Evolutionary conservation across 163 green algal species (phyloP).

Genomic region (Coccomyxa subellipsoidea): DNA sequence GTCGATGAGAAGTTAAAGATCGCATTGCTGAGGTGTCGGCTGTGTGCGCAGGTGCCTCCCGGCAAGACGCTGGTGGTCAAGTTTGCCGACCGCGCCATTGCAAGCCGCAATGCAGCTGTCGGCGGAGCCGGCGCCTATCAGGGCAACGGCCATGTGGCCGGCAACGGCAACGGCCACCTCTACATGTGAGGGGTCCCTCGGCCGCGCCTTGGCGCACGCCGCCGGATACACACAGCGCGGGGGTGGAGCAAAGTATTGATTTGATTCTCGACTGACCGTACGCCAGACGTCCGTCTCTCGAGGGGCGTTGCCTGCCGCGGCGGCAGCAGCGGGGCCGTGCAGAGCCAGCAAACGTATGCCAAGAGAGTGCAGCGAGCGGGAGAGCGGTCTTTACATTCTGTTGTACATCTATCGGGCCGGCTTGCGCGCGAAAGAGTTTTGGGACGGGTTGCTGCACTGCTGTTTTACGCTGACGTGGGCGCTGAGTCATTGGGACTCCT

Average conservation of each 20-base stretch:
- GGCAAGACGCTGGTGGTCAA: conserved; percentile 72
- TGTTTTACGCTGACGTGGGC: not conserved
- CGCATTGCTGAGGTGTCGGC: not conserved
- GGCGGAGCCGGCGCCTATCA: not conserved
- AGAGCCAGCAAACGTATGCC: not conserved
- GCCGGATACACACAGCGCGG: not conserved
- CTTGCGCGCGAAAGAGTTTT: not conserved
- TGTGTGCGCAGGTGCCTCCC: conserved; percentile 27
- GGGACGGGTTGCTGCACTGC: not conserved
- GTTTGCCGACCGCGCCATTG: conserved; percentile 54
- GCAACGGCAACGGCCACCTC: not conserved
- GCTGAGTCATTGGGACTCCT: too few relatives aligned
- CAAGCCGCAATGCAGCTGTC: conserved; percentile 8
- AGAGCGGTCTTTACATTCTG: not conserved
- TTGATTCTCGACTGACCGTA: not conserved
- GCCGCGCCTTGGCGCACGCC: not conserved
- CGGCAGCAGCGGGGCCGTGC: not conserved
- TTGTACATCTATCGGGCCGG: not conserved
- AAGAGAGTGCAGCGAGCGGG: not conserved
- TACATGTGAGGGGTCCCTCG: not conserved
- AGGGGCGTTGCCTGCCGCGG: not conserved
- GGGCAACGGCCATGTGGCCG: not conserved
- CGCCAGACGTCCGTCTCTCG: not conserved
- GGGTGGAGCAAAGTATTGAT: not conserved
- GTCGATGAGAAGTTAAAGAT: conserved; percentile 5